These are phyloP conservation scores for Mycena venus DNA, from an alignment of 768 basidiomycete genomes.

Conservation along the genomic window DNA sequence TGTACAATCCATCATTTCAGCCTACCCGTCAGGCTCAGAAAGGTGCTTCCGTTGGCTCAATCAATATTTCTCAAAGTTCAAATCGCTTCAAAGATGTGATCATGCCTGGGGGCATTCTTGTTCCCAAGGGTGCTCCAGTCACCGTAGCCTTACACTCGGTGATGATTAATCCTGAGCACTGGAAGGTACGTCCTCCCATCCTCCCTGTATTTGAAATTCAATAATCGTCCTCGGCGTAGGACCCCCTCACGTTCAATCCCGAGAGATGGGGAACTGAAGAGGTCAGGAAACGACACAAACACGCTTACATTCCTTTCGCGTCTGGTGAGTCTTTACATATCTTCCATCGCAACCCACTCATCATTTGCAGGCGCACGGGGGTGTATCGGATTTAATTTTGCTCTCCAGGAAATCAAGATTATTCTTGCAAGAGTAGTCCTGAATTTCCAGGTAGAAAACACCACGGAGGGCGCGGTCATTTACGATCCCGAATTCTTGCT, in stretches of 20 bases:
- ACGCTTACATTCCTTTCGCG: conserved; percentile 30
- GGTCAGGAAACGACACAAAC: conserved; percentile 23
- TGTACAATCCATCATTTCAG: conserved; percentile 31
- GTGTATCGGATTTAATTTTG: conserved; percentile 32
- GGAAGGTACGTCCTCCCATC: conserved; percentile 28
- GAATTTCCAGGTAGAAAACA: conserved; percentile 30
- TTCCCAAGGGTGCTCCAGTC: conserved; percentile 27
- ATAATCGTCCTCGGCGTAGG: not conserved
- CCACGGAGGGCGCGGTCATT: conserved; percentile 28
- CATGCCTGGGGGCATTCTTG: conserved; percentile 24
- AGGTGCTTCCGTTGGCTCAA: not conserved
- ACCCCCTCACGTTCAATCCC: conserved; percentile 30
- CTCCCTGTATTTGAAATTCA: no score
- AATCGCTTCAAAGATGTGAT: conserved; percentile 2
- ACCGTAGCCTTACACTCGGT: conserved; percentile 26
- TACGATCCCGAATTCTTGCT: conserved; percentile 31
- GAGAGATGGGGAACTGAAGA: conserved; percentile 31
- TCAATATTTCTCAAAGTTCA: not conserved
- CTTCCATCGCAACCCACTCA: not conserved
- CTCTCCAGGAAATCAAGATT: conserved; percentile 29
- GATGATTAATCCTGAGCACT: conserved; percentile 31
- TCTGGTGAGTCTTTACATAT: not conserved
- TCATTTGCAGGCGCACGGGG: conserved; percentile 17
- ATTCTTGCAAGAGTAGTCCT: conserved; percentile 22
- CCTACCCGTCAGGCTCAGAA: conserved; percentile 30